Base-by-base conservation (phyloP, 768 basidiomycete species). In the Termitomyces sp. region DNA sequence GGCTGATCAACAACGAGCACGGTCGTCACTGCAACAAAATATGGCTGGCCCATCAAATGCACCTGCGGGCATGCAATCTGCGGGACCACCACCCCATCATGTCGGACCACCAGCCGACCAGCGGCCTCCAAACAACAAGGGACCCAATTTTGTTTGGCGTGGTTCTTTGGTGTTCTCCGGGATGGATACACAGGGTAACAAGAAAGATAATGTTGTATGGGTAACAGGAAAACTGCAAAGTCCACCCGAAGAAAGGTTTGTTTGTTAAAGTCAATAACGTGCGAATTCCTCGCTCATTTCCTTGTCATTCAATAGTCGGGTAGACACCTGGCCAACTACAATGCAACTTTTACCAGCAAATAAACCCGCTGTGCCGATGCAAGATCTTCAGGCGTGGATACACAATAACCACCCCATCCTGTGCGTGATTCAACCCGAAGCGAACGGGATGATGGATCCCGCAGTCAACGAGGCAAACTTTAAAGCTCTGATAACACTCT, bases 261-360 rank as follows among this genome's bases (percentile, higher is more conserved):
- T 49, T 40, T n/a, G n/a, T 32, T 13, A 9, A 51, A 14, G 9
- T 8, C 10, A n/a, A 27, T n/a, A 14, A 56, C 37, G 18, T n/a
- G 3, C 39, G 40, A 40, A 36, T 37, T 42, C 53, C 43, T 52
- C 44, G 12, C 22, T 59, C 51, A 20, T 27, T 54, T 27, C 1
- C 55, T 45, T 22, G 1, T 50, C 9, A 18, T 49, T 44, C 1
- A 32, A 10, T 63, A 89, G 87, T 53, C 81, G 69, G 45, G 60
- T 76, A 7, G 74, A 81, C 2, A 79, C 74, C 0, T 88, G 86
- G 87, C 87, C 87, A 1, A 55, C 61, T 8, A 63, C 64, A 3
- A 61, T 88, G 61, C 62, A 67, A 1, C 67, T 86, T 7, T 70
- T 68, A 16, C 71, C 79, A 7, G 73, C 78, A 24, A 70, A 70